phyloP scores from a whole-genome alignment of 2,329 filamentous ascomycete genomes.

The Talaromyces islandicus region DNA sequence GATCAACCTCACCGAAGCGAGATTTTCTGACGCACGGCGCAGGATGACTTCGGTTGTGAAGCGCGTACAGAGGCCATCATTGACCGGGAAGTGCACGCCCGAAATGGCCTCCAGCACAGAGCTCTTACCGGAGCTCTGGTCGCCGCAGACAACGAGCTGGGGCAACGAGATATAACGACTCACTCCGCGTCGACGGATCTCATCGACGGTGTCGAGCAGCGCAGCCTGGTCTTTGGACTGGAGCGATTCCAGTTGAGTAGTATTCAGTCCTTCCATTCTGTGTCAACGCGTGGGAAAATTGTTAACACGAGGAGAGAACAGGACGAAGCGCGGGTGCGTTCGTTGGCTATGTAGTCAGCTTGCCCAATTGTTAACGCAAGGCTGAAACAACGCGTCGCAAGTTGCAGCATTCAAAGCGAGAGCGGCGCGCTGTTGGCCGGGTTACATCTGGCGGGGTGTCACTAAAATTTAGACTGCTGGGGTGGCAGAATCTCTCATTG shows the following conservation, averaged over 20 bases:
- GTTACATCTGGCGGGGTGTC: too few relatives aligned
- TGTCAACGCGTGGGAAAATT: not conserved
- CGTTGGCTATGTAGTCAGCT: not conserved
- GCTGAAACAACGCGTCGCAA: not conserved
- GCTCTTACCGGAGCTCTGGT: slow-evolving; percentile 59
- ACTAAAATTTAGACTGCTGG: too few relatives aligned
- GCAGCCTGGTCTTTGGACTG: slow-evolving; percentile 10
- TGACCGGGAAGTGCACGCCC: slow-evolving; percentile 54
- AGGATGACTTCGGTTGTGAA: slow-evolving; percentile 57
- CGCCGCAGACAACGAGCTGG: slow-evolving; percentile 55
- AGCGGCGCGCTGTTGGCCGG: too few relatives aligned
- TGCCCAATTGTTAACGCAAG: not conserved
- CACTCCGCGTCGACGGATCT: slow-evolving; percentile 44
- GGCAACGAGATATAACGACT: slow-evolving; percentile 45
- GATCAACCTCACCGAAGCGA: slow-evolving; percentile 19
- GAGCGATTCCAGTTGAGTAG: slow-evolving; percentile 5
- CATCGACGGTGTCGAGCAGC: slow-evolving; percentile 34
- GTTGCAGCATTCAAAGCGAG: not conserved
- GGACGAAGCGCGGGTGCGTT: not conserved
- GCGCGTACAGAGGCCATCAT: slow-evolving; percentile 56
- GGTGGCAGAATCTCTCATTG: too few relatives aligned
- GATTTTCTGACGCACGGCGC: slow-evolving; percentile 24
- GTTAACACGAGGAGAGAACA: not conserved
- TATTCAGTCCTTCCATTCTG: slow-evolving; percentile 3
- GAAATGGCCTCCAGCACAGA: slow-evolving; percentile 61